Conservation (phyloP, 176 grass and related monocot genomes). For the Lolium rigidum region DNA sequence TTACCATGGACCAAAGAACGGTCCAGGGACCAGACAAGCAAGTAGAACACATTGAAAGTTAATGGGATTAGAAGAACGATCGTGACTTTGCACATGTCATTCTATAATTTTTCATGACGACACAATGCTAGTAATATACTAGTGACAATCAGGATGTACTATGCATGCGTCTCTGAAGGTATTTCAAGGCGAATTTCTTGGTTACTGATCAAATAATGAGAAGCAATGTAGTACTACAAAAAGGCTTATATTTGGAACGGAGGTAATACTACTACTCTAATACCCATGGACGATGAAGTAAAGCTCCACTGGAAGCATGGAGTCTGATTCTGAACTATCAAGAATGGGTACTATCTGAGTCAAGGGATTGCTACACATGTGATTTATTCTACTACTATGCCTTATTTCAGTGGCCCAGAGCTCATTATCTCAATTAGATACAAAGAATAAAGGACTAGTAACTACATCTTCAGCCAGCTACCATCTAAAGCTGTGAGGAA, state of each 20-base stretch:
- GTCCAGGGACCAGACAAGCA: slow-evolving; percentile 14
- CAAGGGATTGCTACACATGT: not conserved
- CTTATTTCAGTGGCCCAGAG: not conserved
- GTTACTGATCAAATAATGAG: not conserved
- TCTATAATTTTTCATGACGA: slow-evolving; percentile 12
- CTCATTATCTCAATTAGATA: not conserved
- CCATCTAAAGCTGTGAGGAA: not conserved
- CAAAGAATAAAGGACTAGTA: not conserved
- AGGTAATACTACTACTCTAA: not conserved
- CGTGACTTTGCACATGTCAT: not conserved
- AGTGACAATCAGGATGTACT: not conserved
- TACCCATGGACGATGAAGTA: not conserved
- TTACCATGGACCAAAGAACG: slow-evolving; percentile 40
- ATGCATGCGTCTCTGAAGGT: not conserved
- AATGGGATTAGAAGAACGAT: not conserved
- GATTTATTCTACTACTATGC: not conserved
- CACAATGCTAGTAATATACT: not conserved
- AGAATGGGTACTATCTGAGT: not conserved
- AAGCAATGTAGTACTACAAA: not conserved
- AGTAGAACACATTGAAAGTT: not conserved
- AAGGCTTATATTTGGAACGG: too few species aligned
- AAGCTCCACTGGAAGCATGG: not conserved
- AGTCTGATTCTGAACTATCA: not conserved
- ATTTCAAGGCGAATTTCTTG: not conserved
- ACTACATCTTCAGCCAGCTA: not conserved